A percentile compares a stretch with the other conserved stretches of the same genome.
Evolutionary conservation across 352 stramenopile species (phyloP).

Genomic region (Phytophthora syringae): DNA sequence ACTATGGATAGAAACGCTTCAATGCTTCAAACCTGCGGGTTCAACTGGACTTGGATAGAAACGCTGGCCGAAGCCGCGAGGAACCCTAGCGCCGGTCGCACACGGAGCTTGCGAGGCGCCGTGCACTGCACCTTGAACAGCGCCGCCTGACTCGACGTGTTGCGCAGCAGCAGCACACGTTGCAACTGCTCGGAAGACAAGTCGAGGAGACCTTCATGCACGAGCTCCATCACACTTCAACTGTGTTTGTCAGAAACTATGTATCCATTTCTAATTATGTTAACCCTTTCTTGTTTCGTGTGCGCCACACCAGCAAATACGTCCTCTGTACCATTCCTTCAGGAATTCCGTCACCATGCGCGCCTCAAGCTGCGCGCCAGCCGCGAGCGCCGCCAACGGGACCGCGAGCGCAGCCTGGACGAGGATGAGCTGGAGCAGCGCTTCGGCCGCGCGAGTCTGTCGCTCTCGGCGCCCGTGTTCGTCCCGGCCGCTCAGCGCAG

Average conservation of each 20-base stretch:
- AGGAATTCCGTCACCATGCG: constrained; percentile 6
- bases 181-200: constrained; percentile 8
- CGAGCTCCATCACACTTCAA: constrained; percentile 14
- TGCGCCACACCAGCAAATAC: no score
- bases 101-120: constrained; percentile 42
- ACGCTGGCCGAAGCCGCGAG: constrained; percentile 11
- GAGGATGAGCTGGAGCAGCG: constrained; percentile 71
- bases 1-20: neutral
- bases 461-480: constrained; percentile 65
- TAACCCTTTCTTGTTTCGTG: neutral
- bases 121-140: constrained; percentile 62
- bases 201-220: constrained; percentile 17
- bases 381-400: constrained; percentile 62
- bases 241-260: no score
- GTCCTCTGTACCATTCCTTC: constrained; percentile 7
- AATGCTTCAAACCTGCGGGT: constrained; percentile 29
- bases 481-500: constrained; percentile 36
- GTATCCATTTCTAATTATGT: neutral
- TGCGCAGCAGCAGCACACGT: constrained; percentile 4
- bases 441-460: constrained; percentile 47
- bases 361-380: constrained; percentile 64
- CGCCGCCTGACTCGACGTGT: constrained; percentile 4
- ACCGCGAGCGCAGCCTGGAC: constrained; percentile 56
- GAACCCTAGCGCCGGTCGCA: constrained; percentile 36
- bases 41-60: constrained; percentile 38